Conservation (phyloP, 768 basidiomycete species). For the Hysterangium stoloniferum region DNA sequence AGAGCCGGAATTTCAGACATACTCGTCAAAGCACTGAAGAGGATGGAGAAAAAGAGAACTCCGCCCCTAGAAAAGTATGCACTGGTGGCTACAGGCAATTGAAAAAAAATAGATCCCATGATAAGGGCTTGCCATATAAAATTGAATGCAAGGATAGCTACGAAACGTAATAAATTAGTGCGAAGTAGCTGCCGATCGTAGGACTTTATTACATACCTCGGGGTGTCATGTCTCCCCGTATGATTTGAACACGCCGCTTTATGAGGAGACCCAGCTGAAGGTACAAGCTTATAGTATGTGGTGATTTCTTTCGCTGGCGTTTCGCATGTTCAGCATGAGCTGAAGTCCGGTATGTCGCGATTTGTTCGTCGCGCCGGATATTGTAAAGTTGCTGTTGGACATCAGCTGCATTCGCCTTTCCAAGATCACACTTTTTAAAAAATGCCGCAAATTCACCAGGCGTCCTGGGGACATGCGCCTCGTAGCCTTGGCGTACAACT, state of each 20-base stretch:
- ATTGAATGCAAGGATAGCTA: constrained; percentile 38
- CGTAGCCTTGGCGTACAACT: constrained; percentile 35
- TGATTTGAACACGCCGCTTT: constrained; percentile 36
- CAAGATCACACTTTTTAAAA: constrained; percentile 22
- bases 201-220: constrained; percentile 31
- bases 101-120: constrained; percentile 60
- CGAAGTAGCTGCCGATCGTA: constrained; percentile 22
- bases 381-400: constrained; percentile 15
- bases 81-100: constrained; percentile 43
- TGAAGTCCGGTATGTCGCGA: constrained; percentile 37
- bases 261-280: constrained; percentile 42
- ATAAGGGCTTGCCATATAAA: constrained; percentile 38
- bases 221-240: constrained; percentile 32
- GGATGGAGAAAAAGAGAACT: constrained; percentile 65
- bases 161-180: constrained; percentile 14
- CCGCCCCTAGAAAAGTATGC: constrained; percentile 74
- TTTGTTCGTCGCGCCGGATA: constrained; percentile 39
- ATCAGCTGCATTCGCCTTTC: not conserved
- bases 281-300: constrained; percentile 36
- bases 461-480: constrained; percentile 38
- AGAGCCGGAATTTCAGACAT: constrained; percentile 58
- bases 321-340: constrained; percentile 45
- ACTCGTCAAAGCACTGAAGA: constrained; percentile 49
- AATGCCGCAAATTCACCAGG: constrained; percentile 47
- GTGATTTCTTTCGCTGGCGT: constrained; percentile 31